A percentile compares a stretch with the other conserved stretches of the same genome.
These are phyloP conservation scores for Paraleonurus japonicus DNA, from an alignment of 257 asterid genomes.

Conservation along the genomic window DNA sequence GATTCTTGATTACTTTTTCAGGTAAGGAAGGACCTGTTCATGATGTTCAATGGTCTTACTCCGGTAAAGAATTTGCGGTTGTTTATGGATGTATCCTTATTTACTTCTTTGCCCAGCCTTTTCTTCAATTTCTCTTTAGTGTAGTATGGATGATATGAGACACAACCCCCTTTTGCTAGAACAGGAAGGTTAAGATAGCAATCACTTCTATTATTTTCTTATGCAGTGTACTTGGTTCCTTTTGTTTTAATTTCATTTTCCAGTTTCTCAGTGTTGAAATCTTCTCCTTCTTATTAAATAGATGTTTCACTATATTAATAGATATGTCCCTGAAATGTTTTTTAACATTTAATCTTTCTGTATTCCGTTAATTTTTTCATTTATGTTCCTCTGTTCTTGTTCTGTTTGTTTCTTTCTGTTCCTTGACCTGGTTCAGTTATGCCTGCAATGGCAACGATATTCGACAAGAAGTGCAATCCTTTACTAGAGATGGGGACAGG, in stretches of 20 bases:
- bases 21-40: conserved; percentile 99
- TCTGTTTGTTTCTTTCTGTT: conserved; percentile 19
- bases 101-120: not conserved
- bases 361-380: not conserved
- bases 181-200: not conserved
- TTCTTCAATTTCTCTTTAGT: not conserved
- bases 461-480: conserved; percentile 91
- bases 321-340: not conserved
- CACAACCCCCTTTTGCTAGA: conserved; percentile 10
- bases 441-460: conserved; percentile 97
- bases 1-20: conserved; percentile 39
- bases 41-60: conserved; percentile 91
- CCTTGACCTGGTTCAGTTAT: conserved; percentile 83
- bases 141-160: conserved; percentile 4
- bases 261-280: not conserved
- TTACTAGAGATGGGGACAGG: conserved; percentile 94
- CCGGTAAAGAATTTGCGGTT: conserved; percentile 96
- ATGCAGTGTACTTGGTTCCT: not conserved
- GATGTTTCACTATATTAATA: not conserved
- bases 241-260: not conserved
- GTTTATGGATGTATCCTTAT: conserved; percentile 98
- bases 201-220: not conserved
- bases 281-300: not conserved
- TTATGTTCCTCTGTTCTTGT: conserved; percentile 2
- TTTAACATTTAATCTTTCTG: not conserved